Conservation (phyloP, 2,329 filamentous ascomycete genomes). For the Pyrenophora teres region DNA sequence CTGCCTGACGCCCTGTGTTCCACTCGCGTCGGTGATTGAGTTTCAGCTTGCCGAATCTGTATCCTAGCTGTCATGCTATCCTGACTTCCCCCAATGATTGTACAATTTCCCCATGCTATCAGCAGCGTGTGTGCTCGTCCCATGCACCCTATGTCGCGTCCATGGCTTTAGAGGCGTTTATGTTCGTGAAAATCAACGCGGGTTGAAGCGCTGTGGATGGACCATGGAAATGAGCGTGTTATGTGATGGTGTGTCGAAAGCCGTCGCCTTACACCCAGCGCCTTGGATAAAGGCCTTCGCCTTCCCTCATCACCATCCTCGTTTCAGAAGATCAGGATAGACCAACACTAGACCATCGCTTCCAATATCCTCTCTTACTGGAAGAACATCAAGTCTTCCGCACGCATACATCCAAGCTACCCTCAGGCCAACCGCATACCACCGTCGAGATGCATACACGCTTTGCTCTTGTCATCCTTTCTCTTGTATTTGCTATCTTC, state of each 20-base stretch:
- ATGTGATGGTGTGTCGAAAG: constrained; percentile 2
- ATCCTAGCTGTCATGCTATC: constrained; percentile 20
- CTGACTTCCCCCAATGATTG: constrained; percentile 22
- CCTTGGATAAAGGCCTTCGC: constrained; percentile 16
- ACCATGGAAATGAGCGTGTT: constrained; percentile 14
- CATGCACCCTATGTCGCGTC: constrained; percentile 5
- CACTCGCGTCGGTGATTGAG: constrained; percentile 17
- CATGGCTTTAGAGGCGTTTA: constrained; percentile 21
- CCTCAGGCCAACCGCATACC: too few species aligned
- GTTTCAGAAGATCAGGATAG: too few species aligned
- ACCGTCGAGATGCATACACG: too few species aligned
- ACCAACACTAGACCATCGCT: too few species aligned
- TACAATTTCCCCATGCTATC: constrained; percentile 4
- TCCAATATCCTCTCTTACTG: too few species aligned
- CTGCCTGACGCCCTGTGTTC: constrained; percentile 29
- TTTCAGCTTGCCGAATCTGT: constrained; percentile 33
- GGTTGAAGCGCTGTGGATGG: constrained; percentile 12
- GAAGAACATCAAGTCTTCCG: too few species aligned
- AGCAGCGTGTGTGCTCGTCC: neutral
- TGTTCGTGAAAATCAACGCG: neutral
- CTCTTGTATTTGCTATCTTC: too few species aligned
- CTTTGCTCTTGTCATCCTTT: too few species aligned
- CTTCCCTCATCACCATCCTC: too few species aligned
- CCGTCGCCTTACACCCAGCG: neutral
- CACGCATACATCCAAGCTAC: too few species aligned